phyloP scores from a whole-genome alignment of 108 stramenopile genomes.

The Epipyxis sp. region DNA sequence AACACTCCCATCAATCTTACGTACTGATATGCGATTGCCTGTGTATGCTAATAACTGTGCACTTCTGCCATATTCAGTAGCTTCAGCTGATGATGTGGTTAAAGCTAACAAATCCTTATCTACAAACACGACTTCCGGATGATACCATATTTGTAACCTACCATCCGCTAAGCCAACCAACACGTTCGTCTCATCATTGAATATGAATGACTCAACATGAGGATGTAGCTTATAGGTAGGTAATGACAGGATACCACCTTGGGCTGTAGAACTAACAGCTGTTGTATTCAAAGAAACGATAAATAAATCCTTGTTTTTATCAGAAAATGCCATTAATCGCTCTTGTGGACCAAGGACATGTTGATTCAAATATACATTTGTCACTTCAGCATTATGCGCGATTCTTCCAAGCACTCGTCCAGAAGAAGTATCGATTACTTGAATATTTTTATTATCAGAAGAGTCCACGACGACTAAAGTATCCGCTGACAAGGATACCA shows the following conservation, averaged over 20 bases:
- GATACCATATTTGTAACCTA: slow-evolving; percentile 52
- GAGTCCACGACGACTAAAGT: slow-evolving; percentile 53
- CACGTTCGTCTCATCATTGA: slow-evolving; percentile 49
- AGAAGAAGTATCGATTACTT: slow-evolving; percentile 48
- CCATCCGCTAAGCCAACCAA: slow-evolving; percentile 58
- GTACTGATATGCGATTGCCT: slow-evolving; percentile 45
- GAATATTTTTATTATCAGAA: slow-evolving; percentile 46
- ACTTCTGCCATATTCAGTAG: slow-evolving; percentile 46
- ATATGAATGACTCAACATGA: slow-evolving; percentile 56
- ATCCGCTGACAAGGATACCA: slow-evolving; percentile 52
- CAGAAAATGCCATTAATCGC: slow-evolving; percentile 57
- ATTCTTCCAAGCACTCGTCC: slow-evolving; percentile 45
- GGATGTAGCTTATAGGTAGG: slow-evolving; percentile 32
- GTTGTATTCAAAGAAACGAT: neutral
- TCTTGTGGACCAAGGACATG: slow-evolving; percentile 35
- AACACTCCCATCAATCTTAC: slow-evolving; percentile 76
- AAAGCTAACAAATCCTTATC: slow-evolving; percentile 54
- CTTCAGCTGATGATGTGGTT: slow-evolving; percentile 40
- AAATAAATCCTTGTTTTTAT: slow-evolving; percentile 59
- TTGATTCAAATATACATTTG: slow-evolving; percentile 46
- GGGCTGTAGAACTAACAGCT: neutral
- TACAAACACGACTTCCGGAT: slow-evolving; percentile 56
- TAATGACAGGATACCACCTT: slow-evolving; percentile 35
- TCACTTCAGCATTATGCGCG: slow-evolving; percentile 45
- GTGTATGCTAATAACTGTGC: slow-evolving; percentile 37